Conservation (phyloP, 2,329 filamentous ascomycete genomes). For the Pyrenochaeta sp. region DNA sequence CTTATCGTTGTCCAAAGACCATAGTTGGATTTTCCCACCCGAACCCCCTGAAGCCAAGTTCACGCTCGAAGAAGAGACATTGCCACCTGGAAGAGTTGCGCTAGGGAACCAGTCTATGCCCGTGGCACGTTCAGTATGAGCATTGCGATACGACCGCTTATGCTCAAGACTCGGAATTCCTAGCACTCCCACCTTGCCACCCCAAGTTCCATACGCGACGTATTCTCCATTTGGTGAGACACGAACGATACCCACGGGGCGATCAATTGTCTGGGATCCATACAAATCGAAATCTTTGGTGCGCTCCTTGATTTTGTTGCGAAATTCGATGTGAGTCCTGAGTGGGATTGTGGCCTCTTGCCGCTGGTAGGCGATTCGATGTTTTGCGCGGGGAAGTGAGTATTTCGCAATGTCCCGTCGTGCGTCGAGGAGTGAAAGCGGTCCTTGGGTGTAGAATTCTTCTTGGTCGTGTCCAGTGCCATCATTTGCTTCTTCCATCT, state of each 20-base stretch:
- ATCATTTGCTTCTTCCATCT: slow-evolving; percentile 59
- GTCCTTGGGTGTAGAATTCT: slow-evolving; percentile 92
- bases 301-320: slow-evolving; percentile 85
- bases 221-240: slow-evolving; percentile 86
- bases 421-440: slow-evolving; percentile 74
- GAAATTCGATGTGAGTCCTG: slow-evolving; percentile 89
- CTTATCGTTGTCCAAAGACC: slow-evolving; percentile 86
- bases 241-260: slow-evolving; percentile 89
- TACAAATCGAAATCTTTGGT: slow-evolving; percentile 87
- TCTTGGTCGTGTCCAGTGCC: slow-evolving; percentile 68
- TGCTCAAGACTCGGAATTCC: slow-evolving; percentile 83
- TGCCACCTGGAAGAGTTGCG: slow-evolving; percentile 74
- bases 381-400: slow-evolving; percentile 82
- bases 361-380: slow-evolving; percentile 77
- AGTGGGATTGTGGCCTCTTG: slow-evolving; percentile 83
- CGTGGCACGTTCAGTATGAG: slow-evolving; percentile 87
- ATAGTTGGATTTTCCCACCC: slow-evolving; percentile 86
- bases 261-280: slow-evolving; percentile 89
- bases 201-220: slow-evolving; percentile 92
- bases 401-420: slow-evolving; percentile 81
- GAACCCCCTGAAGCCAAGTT: slow-evolving; percentile 92
- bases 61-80: slow-evolving; percentile 74
- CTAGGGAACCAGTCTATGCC: slow-evolving; percentile 91
- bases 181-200: slow-evolving; percentile 84
- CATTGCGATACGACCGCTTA: slow-evolving; percentile 74